Conservation (phyloP, 2,329 filamentous ascomycete genomes). For the Phaeophleospora eucalypticola region DNA sequence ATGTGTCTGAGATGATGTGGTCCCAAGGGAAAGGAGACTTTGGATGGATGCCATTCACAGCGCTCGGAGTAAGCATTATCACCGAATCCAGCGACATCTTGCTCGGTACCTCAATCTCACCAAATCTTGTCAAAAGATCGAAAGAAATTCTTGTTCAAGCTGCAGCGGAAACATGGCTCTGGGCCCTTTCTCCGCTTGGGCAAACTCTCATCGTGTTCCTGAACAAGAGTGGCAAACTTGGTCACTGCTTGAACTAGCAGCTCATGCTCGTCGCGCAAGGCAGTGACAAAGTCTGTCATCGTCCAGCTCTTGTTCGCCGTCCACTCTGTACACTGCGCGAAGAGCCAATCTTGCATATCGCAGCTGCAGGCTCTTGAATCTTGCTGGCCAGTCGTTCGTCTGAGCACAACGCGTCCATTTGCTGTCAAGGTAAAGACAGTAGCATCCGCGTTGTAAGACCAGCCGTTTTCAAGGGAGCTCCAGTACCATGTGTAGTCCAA, state of each 20-base stretch:
- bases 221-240: slow-evolving; percentile 14
- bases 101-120: background rate
- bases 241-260: slow-evolving; percentile 13
- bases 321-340: slow-evolving; percentile 15
- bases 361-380: slow-evolving; percentile 12
- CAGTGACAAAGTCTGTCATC: slow-evolving; percentile 15
- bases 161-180: slow-evolving; percentile 9
- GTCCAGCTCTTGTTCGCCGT: slow-evolving; percentile 16
- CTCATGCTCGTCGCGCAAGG: slow-evolving; percentile 15
- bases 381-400: slow-evolving; percentile 5
- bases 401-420: slow-evolving; percentile 11
- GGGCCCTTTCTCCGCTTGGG: slow-evolving; percentile 8
- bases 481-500: slow-evolving; percentile 18
- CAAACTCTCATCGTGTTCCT: slow-evolving; percentile 13
- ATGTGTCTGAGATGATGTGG: background rate
- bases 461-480: slow-evolving; percentile 5
- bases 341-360: slow-evolving; percentile 11
- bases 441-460: slow-evolving; percentile 13
- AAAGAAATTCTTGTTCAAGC: slow-evolving; percentile 10
- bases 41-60: background rate
- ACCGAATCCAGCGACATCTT: background rate
- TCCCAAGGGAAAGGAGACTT: background rate
- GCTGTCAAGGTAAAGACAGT: slow-evolving; percentile 11
- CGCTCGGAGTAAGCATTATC: slow-evolving; percentile 1
- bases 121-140: slow-evolving; percentile 7